Base-by-base conservation (phyloP, 257 asterid genomes). In the Primulina huaijiensis region DNA sequence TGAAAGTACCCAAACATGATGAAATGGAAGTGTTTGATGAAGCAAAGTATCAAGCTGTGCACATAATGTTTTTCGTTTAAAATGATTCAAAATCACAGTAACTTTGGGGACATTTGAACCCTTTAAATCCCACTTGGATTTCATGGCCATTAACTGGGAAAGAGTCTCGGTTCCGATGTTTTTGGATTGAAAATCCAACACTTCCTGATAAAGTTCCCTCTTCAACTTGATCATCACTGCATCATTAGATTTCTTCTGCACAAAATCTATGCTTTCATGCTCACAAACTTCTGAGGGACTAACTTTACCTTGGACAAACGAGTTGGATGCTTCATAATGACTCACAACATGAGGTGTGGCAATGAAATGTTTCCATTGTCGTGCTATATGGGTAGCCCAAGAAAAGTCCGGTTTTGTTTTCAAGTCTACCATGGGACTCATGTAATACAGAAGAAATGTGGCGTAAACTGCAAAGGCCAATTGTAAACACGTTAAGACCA, bases 401-500 rank as follows among this genome's bases (percentile, higher is more conserved):
- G 87, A 20, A 78, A 90, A 88, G 60, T 92, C 96, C 0, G 98
- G 97, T 50, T 81, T 88, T 30, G 82, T 9, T 4, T 82, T 74
- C 27, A 92, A 62, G 30, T 94, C 99, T 2, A 92, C 30, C 0
- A 92, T 29, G 10, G 98, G 97, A 68, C 95, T 86, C 92, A 92
- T 84, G 83, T 75, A 86, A 58, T 90, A 90, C 67, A 94, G 81
- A 29, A 94, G 80, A 71, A 88, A 87, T 0, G 99, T 91, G 2
- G 95, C 99, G 70, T 94, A 94, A 27, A 89, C 75, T n/a, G 99
- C 99, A 35, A 94, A 94, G 2, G 84, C 82, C 62, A 94, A 87
- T 19, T 94, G 99, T 23, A 94, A 70, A 35, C 92, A 89, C 3
- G 97, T 94, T 14, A 94, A 69, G 16, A 87, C 40, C 0, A 90